phyloP scores from a whole-genome alignment of 495 filamentous ascomycete species.

The Lasiosphaeria miniovina region DNA sequence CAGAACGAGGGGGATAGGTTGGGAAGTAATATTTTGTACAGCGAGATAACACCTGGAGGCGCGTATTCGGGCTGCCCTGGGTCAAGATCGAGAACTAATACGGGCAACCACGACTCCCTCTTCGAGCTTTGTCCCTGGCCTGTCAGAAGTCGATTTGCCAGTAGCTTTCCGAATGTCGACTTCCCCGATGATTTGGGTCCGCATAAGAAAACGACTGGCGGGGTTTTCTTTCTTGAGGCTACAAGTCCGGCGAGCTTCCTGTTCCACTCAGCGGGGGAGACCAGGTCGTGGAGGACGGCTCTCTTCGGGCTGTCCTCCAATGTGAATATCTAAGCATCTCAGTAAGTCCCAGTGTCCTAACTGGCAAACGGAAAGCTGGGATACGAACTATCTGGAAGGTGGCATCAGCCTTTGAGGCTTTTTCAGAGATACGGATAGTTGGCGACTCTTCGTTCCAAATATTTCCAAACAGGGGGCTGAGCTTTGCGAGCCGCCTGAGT shows the following conservation, averaged over 20 bases:
- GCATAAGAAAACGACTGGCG: conserved; percentile 57
- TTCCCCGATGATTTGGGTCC: conserved; percentile 85
- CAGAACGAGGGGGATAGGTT: conserved; percentile 75
- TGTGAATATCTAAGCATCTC: conserved; percentile 44
- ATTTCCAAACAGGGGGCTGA: conserved; percentile 68
- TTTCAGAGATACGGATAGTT: conserved; percentile 11
- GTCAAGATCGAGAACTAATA: conserved; percentile 76
- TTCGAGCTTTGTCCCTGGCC: conserved; percentile 15
- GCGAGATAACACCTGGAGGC: conserved; percentile 71
- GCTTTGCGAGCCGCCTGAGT: conserved; percentile 54
- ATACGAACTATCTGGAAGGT: conserved; percentile 42
- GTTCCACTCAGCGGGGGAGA: conserved; percentile 66
- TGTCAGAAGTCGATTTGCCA: conserved; percentile 43
- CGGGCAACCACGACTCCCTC: conserved; percentile 27
- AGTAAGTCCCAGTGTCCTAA: background rate
- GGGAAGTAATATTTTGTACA: conserved; percentile 59
- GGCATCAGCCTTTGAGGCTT: conserved; percentile 8
- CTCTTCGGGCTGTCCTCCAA: conserved; percentile 44
- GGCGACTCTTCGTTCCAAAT: conserved; percentile 61
- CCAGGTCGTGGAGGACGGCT: conserved; percentile 54
- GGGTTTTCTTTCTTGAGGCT: conserved; percentile 39
- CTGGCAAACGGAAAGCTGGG: background rate
- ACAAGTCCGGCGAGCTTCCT: conserved; percentile 38
- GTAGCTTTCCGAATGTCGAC: conserved; percentile 76
- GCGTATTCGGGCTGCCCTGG: conserved; percentile 82